Base-by-base conservation (phyloP, 2,329 filamentous ascomycete genomes). In the Aureobasidium sp. region DNA sequence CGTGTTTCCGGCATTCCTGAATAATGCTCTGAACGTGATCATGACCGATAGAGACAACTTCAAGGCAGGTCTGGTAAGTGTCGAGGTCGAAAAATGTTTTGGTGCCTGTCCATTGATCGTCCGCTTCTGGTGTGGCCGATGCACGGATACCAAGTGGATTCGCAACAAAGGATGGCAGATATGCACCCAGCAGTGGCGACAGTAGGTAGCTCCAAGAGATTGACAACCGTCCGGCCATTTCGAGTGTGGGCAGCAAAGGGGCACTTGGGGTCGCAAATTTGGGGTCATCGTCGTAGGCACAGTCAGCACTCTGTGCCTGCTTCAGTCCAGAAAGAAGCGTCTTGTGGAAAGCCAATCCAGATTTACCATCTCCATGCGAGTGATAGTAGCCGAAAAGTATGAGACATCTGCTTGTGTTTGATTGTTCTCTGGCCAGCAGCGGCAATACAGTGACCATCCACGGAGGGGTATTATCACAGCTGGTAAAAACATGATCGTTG, bases 141-240 rank as follows among this genome's bases (percentile, higher is more conserved):
- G 49, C 41, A 17, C 67, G 68, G 27, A 79, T 53, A 0, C 74
- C 73, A 17, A 80, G 66, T 7, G 67, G 45, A 11, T 67, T 61
- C 5, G 66, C 64, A 4, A 80, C 3, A 44, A 71, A 70, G 1
- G 64, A 63, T 0, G 79, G 78, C 8, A 79, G 67, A 62, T 74
- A 71, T 7, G 70, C 67, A 11, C 69, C 72, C 5, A 79, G 52
- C 7, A 79, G 64, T 0, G 78, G 75, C 3, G 65, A 66, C 0
- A 80, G 72, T 5, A 81, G 73, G 60, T 73, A 81, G 0, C 66
- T 67, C 77, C 75, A 80, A 0, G 77, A 78, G 31, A 81, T 76
- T 1, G 74, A 70, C 0, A 81, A 70, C 7, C 71, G 68, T 20
- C 70, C 69, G 1, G 71, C 68, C 8, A 70, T 71, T 56, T 80